phyloP scores from a whole-genome alignment of 2,329 filamentous ascomycete genomes.

The Leptodontidium sp. region DNA sequence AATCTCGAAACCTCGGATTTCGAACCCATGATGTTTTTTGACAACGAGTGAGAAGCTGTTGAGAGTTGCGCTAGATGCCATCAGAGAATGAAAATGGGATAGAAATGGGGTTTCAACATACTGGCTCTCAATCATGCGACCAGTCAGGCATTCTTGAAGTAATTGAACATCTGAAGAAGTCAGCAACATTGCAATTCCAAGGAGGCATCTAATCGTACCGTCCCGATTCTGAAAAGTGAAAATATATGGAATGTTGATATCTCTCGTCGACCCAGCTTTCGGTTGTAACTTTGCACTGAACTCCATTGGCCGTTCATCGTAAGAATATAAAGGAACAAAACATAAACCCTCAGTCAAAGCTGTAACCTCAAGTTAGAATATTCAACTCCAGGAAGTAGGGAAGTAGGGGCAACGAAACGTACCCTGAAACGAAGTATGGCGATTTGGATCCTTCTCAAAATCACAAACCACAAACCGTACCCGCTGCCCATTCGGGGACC shows the following conservation, averaged over 20 bases:
- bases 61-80: background rate
- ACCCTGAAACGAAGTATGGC: slow-evolving; percentile 7
- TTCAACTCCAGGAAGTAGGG: background rate
- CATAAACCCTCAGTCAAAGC: slow-evolving; percentile 1
- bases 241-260: slow-evolving; percentile 6
- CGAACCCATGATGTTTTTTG: slow-evolving; percentile 15
- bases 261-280: slow-evolving; percentile 3
- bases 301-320: slow-evolving; percentile 1
- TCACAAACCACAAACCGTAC: slow-evolving; percentile 17
- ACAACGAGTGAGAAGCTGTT: slow-evolving; percentile 1
- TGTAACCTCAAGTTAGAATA: background rate
- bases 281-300: slow-evolving; percentile 16
- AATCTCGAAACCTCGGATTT: slow-evolving; percentile 2
- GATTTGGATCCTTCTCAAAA: slow-evolving; percentile 12
- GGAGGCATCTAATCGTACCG: background rate
- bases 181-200: background rate
- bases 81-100: background rate
- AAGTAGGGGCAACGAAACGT: background rate
- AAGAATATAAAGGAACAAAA: slow-evolving; percentile 17
- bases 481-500: slow-evolving; percentile 8
- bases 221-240: slow-evolving; percentile 11
- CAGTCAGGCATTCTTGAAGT: slow-evolving; percentile 9
- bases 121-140: slow-evolving; percentile 15
- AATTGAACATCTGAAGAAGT: slow-evolving; percentile 11
- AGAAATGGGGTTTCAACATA: background rate